phyloP scores from a whole-genome alignment of 352 stramenopile genomes.

The Achlya hypogyna region DNA sequence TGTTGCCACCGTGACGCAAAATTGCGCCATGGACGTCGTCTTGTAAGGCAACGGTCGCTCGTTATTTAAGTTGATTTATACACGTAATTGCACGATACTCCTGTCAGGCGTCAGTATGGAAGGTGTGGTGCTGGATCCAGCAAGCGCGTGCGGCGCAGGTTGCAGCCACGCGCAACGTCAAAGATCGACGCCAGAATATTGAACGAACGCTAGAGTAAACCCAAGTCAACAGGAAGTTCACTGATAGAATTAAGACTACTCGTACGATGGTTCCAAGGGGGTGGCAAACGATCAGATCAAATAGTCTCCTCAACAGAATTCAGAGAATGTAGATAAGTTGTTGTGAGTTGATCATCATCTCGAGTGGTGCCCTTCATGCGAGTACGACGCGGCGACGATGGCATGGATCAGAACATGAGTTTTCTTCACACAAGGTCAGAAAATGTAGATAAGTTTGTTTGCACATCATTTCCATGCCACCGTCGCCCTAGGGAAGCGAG shows the following conservation, averaged over 20 bases:
- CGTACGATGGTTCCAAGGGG: no score
- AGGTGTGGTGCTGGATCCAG: neutral
- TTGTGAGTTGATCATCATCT: slow-evolving; percentile 25
- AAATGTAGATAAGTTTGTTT: slow-evolving; percentile 61
- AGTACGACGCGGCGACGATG: slow-evolving; percentile 16
- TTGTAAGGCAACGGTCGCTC: no score
- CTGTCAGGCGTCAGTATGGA: neutral
- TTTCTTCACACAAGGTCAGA: slow-evolving; percentile 38
- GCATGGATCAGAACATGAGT: slow-evolving; percentile 25
- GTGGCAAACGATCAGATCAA: slow-evolving; percentile 4
- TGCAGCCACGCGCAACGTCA: no score
- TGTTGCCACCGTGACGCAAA: neutral
- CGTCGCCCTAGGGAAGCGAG: neutral
- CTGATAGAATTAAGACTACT: neutral
- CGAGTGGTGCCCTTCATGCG: neutral
- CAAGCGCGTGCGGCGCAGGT: no score
- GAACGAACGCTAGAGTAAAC: no score
- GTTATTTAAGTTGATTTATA: neutral
- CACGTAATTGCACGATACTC: neutral
- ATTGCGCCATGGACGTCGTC: neutral
- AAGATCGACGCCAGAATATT: no score
- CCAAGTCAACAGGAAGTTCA: neutral
- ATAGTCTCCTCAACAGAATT: slow-evolving; percentile 21
- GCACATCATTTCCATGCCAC: slow-evolving; percentile 55
- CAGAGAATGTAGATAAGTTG: slow-evolving; percentile 62